A percentile compares a stretch with the other conserved stretches of the same genome.
phyloP scores from a whole-genome alignment of 352 stramenopile genomes.

The Achlya hypogyna region DNA sequence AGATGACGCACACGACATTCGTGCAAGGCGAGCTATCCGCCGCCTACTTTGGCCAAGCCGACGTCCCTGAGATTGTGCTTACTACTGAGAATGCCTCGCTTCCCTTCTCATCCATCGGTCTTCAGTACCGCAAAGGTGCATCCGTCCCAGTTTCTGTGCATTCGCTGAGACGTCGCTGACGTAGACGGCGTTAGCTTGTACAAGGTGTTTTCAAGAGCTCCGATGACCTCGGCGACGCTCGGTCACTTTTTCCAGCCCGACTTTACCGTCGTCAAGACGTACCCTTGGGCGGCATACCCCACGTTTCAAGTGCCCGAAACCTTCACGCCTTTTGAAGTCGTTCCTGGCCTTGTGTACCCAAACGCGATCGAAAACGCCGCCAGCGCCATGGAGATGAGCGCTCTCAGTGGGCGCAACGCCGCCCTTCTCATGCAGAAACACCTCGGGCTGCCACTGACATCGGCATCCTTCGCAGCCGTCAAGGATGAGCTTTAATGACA shows the following conservation, averaged over 20 bases:
- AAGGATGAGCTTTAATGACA: slow-evolving; percentile 2
- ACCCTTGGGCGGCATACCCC: slow-evolving; percentile 21
- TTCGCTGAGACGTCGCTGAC: too few relatives aligned
- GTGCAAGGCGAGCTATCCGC: slow-evolving; percentile 15
- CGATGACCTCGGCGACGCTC: not conserved
- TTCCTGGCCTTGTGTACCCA: slow-evolving; percentile 18
- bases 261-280: not conserved
- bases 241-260: not conserved
- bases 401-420: slow-evolving; percentile 23
- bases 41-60: not conserved
- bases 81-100: slow-evolving; percentile 1
- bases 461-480: not conserved
- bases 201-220: slow-evolving; percentile 19
- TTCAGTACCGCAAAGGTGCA: slow-evolving; percentile 18
- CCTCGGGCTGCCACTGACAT: not conserved
- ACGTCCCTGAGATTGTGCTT: slow-evolving; percentile 15
- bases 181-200: slow-evolving; percentile 16
- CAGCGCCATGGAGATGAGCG: slow-evolving; percentile 26
- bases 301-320: slow-evolving; percentile 18
- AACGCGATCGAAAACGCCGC: slow-evolving; percentile 27
- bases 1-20: slow-evolving; percentile 21
- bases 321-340: not conserved
- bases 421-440: slow-evolving; percentile 16
- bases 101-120: slow-evolving; percentile 14
- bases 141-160: not conserved